A percentile compares a stretch with the other conserved stretches of the same genome.
Evolutionary conservation across 1,139 yeast genomes (phyloP).

Genomic region (Hyphopichia wangnamkhiaoensis): DNA sequence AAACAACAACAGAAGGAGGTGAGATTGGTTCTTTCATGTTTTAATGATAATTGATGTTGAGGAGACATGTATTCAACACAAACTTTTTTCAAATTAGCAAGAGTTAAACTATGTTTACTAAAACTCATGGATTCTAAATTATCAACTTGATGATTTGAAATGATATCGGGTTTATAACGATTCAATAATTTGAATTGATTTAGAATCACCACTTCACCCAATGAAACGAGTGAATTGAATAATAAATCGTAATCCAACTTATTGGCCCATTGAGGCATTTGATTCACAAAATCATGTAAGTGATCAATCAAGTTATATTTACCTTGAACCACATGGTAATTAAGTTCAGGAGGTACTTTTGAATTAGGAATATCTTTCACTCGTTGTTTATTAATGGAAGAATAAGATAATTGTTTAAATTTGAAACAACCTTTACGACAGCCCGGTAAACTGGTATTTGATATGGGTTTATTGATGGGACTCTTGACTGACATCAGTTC

Average conservation of each 20-base stretch:
- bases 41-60: background rate
- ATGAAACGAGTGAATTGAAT: conserved; percentile 8
- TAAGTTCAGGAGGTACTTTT: conserved; percentile 11
- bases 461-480: background rate
- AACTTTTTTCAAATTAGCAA: too few species aligned
- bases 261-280: conserved; percentile 1
- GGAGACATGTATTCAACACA: conserved; percentile 11
- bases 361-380: background rate
- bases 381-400: background rate
- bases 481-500: background rate
- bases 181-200: conserved; percentile 11
- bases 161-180: background rate
- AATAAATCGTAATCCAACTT: conserved; percentile 2
- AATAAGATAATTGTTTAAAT: background rate
- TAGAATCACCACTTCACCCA: conserved; percentile 20
- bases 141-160: conserved; percentile 6
- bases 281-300: conserved; percentile 9
- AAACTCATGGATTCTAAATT: conserved; percentile 13
- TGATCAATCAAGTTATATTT: conserved; percentile 13
- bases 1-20: conserved; percentile 17
- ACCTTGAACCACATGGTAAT: conserved; percentile 13
- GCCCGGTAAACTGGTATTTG: too few species aligned
- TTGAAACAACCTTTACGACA: background rate
- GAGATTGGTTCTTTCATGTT: conserved; percentile 1
- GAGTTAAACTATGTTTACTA: too few species aligned